These are phyloP conservation scores for Aspergillus kassunensis DNA, from an alignment of 495 filamentous ascomycete species.

Conservation along the genomic window DNA sequence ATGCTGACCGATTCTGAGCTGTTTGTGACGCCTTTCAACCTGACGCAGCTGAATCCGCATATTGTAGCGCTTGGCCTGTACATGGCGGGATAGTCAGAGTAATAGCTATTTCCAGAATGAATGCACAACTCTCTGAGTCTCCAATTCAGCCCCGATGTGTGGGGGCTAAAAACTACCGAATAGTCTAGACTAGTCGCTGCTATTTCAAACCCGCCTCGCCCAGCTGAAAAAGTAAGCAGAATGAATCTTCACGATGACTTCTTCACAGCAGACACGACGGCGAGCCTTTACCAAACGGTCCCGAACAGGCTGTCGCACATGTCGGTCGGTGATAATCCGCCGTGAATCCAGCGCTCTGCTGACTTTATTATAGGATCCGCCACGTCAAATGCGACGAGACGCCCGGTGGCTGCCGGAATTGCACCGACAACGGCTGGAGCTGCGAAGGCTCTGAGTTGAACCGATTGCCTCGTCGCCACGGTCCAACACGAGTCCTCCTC, in stretches of 20 bases:
- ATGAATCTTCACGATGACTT: no score
- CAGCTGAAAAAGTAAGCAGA: no score
- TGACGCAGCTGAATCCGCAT: conserved; percentile 69
- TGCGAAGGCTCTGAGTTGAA: conserved; percentile 11
- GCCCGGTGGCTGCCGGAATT: conserved; percentile 3
- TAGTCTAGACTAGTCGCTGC: no score
- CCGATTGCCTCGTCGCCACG: not conserved
- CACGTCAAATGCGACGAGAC: conserved; percentile 13
- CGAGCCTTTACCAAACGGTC: conserved; percentile 1
- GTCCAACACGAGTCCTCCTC: not conserved
- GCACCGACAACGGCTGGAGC: conserved; percentile 1
- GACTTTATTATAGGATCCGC: not conserved
- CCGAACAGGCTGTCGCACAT: conserved; percentile 8
- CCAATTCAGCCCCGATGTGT: no score
- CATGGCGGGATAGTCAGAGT: no score
- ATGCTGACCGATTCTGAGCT: conserved; percentile 68
- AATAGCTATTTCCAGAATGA: no score
- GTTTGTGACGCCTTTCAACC: conserved; percentile 71
- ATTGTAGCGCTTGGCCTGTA: conserved; percentile 74
- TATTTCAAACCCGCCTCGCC: no score
- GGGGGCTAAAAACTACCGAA: no score
- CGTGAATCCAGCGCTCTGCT: not conserved
- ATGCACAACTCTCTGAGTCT: no score
- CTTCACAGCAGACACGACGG: not conserved
- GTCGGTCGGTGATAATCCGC: not conserved